Evolutionary conservation across 208 protist genomes (phyloP), one percentile per base, ranked within the genome.

Genomic region (Wallacemonas sp.): DNA sequence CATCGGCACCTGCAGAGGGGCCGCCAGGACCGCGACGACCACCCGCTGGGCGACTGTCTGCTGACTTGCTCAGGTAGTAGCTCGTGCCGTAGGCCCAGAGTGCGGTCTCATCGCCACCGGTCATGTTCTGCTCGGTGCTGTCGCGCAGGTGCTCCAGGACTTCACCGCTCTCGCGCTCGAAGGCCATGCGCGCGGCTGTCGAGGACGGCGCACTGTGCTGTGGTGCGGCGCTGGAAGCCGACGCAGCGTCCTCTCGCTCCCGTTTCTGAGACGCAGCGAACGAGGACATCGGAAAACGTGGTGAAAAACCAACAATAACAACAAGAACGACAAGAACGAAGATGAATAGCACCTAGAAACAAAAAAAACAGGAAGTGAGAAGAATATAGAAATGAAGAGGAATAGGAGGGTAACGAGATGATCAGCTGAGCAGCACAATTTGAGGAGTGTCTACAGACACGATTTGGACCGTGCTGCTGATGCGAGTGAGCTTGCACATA

Each of bases 31-130:
- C n/a, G n/a, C n/a, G 24, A 24, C 11, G 26, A 32, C 24, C 12
- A 36, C 23, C 24, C 52, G 32, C 17, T n/a, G 36, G 14, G 33
- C 30, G 47, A n/a, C 26, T 39, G 6, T 29, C 33, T 16, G 43
- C 24, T 14, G 3, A 3, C 26, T 57, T 33, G 23, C 72, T 65
- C 16, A 90, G 70, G 46, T 87, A 93, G 74, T 90, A 93, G 19
- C 69, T 70, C 16, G 80, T 73, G 19, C 87, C 83, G 73, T 90
- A 93, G 16, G 82, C 85, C 63, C 74, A 72, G 49, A 77, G 65
- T 23, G 74, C 81, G 2, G 71, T 68, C n/a, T 83, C 78, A 26
- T 87, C 80, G 9, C 62, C 64, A 17, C 85, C 81, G 0, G 77
- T 92, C 70, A 79, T 74, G 41, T 63, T 61, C 3, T 61, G 54